Base-by-base conservation (phyloP, 176 grass and related monocot species). In the Ampelocalamus luodianensis region DNA sequence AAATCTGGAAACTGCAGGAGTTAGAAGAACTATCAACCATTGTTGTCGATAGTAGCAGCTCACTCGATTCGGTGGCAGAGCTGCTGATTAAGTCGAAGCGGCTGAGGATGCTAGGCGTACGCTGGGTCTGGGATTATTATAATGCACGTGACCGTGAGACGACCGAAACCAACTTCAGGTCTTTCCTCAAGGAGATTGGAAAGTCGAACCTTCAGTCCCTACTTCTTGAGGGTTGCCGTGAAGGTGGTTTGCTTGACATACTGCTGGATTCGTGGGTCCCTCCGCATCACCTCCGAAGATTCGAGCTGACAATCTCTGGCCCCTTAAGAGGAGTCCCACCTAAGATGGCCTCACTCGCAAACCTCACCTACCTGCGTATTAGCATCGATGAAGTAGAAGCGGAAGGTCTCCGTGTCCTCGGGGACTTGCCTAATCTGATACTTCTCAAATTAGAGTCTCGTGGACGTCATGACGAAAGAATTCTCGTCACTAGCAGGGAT, bases 161-260 rank as follows among this genome's bases (percentile, higher is more conserved):
- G 32, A 34, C 32, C 32, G 32, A 34, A 34, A 34, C 32, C 32
- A 34, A 85, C 26, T 48, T 85, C 65, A 62, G 17, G 17, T 77
- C 36, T 49, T 37, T 65, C 42, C 24, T 79, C n/a, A 17, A 5
- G 0, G 16, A 17, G 26, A 8, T 66, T 6, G 17, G n/a, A 5
- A 81, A 75, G 66, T 87, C 78, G 54, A 82, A 14, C 38, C 62
- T 87, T 46, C 78, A 74, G 23, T 76, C 48, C 70, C 49, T 87
- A 14, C 7, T 66, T 4, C 68, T 80, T 9, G 1, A 34, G 1
- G 32, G 32, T 34, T 34, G 3, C 32, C 2, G 32, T 34, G 32
- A 2, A 3, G 32, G 32, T 34, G 2, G 1, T 34, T 34, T 34
- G 32, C 32, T 82, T 3, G 50, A 22, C 36, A 1, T 71, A 18